These are phyloP conservation scores for Moesziomyces globuligerus DNA, from an alignment of 1,284 basidiomycete genomes.

Conservation along the genomic window DNA sequence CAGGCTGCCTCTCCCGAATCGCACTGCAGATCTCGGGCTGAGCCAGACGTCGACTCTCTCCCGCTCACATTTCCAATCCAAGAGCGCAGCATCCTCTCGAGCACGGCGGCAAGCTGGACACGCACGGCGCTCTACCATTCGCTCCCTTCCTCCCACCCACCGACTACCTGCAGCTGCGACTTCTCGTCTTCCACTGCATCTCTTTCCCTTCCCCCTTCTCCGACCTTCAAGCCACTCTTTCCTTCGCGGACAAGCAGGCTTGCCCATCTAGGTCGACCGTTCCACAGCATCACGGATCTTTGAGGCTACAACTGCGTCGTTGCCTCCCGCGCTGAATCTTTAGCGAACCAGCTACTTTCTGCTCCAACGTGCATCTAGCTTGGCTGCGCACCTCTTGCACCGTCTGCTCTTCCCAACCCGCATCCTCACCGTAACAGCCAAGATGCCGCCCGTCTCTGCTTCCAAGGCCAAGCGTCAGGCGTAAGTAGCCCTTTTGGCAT, in stretches of 20 bases:
- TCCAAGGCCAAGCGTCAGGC: constrained; percentile 68
- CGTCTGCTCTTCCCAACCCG: neutral
- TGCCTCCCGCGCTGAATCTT: too few species aligned
- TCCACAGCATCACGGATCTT: neutral
- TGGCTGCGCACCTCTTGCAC: constrained; percentile 9
- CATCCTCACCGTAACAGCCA: constrained; percentile 12
- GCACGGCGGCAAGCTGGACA: too few species aligned
- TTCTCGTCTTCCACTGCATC: constrained; percentile 20
- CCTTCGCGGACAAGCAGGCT: constrained; percentile 30
- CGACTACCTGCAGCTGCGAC: constrained; percentile 28
- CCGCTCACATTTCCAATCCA: too few species aligned
- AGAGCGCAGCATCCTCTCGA: neutral
- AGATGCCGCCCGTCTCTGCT: constrained; percentile 64
- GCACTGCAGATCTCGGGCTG: neutral
- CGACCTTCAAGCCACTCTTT: constrained; percentile 6
- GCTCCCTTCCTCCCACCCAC: constrained; percentile 10
- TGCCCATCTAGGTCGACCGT: constrained; percentile 23
- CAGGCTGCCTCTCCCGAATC: neutral
- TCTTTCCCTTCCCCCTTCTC: neutral
- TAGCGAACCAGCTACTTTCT: too few species aligned
- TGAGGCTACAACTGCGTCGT: too few species aligned
- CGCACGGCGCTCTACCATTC: too few species aligned
- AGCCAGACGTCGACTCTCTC: too few species aligned
- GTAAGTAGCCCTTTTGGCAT: constrained; percentile 43
- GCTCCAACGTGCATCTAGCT: too few species aligned